Conservation (phyloP, 1,284 basidiomycete species). For the Cyathus olla region DNA sequence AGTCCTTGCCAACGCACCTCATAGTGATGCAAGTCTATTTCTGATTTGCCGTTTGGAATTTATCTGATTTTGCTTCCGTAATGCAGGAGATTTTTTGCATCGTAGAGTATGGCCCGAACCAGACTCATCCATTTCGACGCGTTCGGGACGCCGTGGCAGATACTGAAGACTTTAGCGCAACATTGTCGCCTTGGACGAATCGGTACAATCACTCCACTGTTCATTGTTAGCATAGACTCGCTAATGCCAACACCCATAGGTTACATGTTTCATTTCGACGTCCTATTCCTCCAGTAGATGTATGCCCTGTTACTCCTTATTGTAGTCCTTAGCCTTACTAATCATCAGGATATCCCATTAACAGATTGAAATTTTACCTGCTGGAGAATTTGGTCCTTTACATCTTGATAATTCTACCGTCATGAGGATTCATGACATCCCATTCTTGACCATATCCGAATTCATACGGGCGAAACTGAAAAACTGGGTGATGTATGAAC, state of each 20-base stretch:
- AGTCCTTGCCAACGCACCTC: constrained; percentile 62
- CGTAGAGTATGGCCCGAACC: constrained; percentile 58
- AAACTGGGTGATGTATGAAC: constrained; percentile 77
- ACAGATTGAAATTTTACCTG: constrained; percentile 84
- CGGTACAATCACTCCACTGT: constrained; percentile 41
- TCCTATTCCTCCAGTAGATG: constrained; percentile 51
- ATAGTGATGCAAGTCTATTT: constrained; percentile 61
- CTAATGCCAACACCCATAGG: constrained; percentile 39
- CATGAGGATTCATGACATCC: constrained; percentile 73
- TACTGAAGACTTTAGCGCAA: constrained; percentile 55
- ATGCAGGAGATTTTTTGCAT: constrained; percentile 64
- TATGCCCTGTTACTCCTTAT: constrained; percentile 24
- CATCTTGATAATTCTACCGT: constrained; percentile 73
- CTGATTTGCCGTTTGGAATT: constrained; percentile 4
- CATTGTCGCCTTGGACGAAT: constrained; percentile 63
- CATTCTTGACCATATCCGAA: constrained; percentile 82
- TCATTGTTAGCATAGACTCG: constrained; percentile 4
- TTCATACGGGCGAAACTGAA: constrained; percentile 85
- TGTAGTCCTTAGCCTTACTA: constrained; percentile 7
- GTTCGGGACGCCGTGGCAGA: constrained; percentile 61
- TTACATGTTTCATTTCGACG: constrained; percentile 68
- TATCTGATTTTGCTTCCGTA: constrained; percentile 11
- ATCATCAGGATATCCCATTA: constrained; percentile 8
- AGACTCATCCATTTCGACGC: constrained; percentile 61
- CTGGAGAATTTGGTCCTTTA: constrained; percentile 83